Evolutionary conservation across 176 grass and related monocot genomes (phyloP).

Genomic region (maize (Zea mays)): DNA sequence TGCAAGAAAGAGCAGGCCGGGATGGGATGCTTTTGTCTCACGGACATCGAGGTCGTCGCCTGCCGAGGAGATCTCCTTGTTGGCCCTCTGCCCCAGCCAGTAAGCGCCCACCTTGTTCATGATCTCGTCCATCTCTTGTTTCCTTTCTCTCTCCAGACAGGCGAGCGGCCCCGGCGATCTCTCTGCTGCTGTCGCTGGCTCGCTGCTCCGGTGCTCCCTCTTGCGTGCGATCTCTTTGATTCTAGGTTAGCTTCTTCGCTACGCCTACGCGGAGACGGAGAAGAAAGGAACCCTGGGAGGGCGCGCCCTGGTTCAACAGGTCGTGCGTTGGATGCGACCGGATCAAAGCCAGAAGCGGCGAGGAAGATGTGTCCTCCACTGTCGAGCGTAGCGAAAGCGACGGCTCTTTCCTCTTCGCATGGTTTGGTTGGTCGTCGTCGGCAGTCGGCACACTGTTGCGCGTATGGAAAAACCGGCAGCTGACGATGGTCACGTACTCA

Average conservation of each 20-base stretch:
- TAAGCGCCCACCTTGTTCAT: constrained; percentile 80
- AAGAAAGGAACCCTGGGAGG: constrained; percentile 17
- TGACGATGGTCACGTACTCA: constrained; percentile 2
- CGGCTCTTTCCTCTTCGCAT: constrained; percentile 23
- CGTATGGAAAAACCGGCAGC: constrained; percentile 28
- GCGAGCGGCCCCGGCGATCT: not conserved
- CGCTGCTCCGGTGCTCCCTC: not conserved
- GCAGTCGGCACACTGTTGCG: constrained; percentile 25
- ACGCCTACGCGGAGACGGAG: not conserved
- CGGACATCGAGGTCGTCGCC: constrained; percentile 71
- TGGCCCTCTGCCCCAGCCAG: constrained; percentile 62
- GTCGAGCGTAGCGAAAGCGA: constrained; percentile 28
- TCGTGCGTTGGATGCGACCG: constrained; percentile 33
- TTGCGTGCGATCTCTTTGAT: not conserved
- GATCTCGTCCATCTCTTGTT: constrained; percentile 64
- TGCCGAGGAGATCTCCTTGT: constrained; percentile 76
- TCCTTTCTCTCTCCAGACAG: not conserved
- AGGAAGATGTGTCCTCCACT: constrained; percentile 26
- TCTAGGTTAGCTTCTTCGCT: not conserved
- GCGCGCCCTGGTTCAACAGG: not conserved
- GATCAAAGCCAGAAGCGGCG: constrained; percentile 34
- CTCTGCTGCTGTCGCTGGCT: not conserved
- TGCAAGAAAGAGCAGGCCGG: not conserved
- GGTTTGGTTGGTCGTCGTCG: constrained; percentile 33
- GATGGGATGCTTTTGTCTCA: not conserved